Evolutionary conservation across 495 filamentous ascomycete genomes (phyloP).

Genomic region (Pyrenula aspistea): DNA sequence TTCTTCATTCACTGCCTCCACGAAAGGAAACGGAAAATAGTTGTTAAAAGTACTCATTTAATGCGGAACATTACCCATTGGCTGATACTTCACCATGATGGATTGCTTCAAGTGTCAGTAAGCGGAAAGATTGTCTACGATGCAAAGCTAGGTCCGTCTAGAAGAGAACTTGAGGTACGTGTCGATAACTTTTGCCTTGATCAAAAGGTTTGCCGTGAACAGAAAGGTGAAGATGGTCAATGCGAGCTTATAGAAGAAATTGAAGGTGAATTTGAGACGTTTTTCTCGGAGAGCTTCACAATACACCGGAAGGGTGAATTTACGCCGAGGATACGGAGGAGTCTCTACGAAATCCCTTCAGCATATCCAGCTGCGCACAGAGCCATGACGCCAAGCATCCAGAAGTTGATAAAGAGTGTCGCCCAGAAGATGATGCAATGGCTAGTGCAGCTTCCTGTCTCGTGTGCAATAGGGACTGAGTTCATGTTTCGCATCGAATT

Average conservation of each 20-base stretch:
- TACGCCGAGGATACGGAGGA: not conserved
- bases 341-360: not conserved
- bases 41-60: not conserved
- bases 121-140: not conserved
- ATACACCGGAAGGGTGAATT: not conserved
- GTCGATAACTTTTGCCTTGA: not conserved
- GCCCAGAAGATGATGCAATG: not conserved
- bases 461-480: no score
- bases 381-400: not conserved
- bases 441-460: not conserved
- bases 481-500: not conserved
- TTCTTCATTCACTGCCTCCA: not conserved
- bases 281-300: not conserved
- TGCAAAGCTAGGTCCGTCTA: not conserved
- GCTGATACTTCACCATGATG: not conserved
- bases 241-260: not conserved
- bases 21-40: not conserved
- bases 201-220: not conserved
- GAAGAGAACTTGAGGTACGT: not conserved
- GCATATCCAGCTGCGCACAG: not conserved
- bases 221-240: not conserved
- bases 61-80: not conserved
- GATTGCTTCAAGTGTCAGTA: not conserved
- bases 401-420: not conserved
- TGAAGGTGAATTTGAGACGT: not conserved